Evolutionary conservation across 2,329 filamentous ascomycete genomes (phyloP), one percentile per base, ranked within the genome.

Genomic region (Aspergillus cejpii): DNA sequence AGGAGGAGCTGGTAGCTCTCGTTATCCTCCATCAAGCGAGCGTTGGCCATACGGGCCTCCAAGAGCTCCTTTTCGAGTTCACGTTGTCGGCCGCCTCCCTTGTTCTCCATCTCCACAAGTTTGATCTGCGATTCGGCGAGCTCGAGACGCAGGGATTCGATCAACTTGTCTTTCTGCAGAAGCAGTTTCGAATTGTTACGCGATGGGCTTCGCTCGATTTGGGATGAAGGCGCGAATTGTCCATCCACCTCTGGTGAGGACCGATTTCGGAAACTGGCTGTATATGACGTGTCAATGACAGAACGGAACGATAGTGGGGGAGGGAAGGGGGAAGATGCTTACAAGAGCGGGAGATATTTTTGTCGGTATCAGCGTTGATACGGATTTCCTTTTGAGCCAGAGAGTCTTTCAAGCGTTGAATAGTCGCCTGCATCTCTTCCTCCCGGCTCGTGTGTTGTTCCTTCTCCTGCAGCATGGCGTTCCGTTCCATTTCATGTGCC

Each of bases 1-100:
- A 98, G 80, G 14, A 98, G 80, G 28, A 97, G 78, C 68, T 97
- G 91, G 69, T 95, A 98, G 69, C 89, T 94, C 69, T 98, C 92
- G 60, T 97, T 97, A 68, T 98, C 92, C 70, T 98, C 92, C 86
- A 96, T 92, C 51, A 98, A 74, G 37, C 90, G 81, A 45, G 92
- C 92, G 63, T 97, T 98, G 55, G 89, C 85, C 85, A 97, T 92
- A 59, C 90, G 87, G 29, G 88, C 84, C 62, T 97, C 91, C 69
- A 96, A 82, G 41, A 97, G 78, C 53, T 87, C 80, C 57, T 85
- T 84, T 70, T 97, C 90, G n/a, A 97, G 79, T 66, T 95, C 88
- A 54, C 87, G 85, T 61, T 95, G 73, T 21, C 86, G 83, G 37
- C 88, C 89, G 42, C 90, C 91, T 41, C 89, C 91, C 67, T 86